phyloP scores from a whole-genome alignment of 2,329 filamentous ascomycete species.

The Curvularia sp. region DNA sequence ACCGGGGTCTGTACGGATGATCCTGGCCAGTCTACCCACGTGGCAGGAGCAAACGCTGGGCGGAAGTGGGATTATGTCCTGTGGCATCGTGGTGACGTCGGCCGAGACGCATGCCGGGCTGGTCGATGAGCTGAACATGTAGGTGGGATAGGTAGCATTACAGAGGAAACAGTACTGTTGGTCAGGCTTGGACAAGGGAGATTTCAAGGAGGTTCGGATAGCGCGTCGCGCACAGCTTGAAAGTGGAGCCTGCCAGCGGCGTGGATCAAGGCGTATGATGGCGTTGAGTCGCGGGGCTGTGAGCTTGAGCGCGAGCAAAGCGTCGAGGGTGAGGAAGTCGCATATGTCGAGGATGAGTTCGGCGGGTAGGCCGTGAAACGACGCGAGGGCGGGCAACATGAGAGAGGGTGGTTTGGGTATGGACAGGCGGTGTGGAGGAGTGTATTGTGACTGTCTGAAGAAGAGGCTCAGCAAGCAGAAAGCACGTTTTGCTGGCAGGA shows the following conservation, averaged over 20 bases:
- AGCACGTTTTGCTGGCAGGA: not conserved
- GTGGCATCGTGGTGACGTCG: slow-evolving; percentile 7
- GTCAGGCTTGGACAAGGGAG: slow-evolving; percentile 16
- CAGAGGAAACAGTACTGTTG: slow-evolving; percentile 43
- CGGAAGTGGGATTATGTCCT: slow-evolving; percentile 40
- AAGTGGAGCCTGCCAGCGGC: slow-evolving; percentile 20
- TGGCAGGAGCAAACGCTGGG: slow-evolving; percentile 46
- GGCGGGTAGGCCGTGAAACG: slow-evolving; percentile 44
- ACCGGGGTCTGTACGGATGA: slow-evolving; percentile 27
- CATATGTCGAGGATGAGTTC: slow-evolving; percentile 52
- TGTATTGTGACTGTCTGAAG: not conserved
- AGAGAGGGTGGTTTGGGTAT: not conserved
- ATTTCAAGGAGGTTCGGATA: slow-evolving; percentile 36
- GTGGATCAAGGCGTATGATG: slow-evolving; percentile 28
- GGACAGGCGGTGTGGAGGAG: not conserved
- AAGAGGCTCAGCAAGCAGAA: not conserved
- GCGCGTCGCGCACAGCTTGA: slow-evolving; percentile 41
- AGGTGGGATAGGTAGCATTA: slow-evolving; percentile 36
- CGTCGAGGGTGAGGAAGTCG: slow-evolving; percentile 47
- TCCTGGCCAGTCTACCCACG: slow-evolving; percentile 36
- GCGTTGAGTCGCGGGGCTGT: slow-evolving; percentile 42
- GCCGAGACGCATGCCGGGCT: slow-evolving; percentile 36
- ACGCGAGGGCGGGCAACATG: slow-evolving; percentile 18
- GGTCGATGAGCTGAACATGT: slow-evolving; percentile 42
- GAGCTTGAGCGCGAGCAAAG: slow-evolving; percentile 50